Evolutionary conservation across 345 rosid genomes (phyloP).

Genomic region (Ceriops tagal): DNA sequence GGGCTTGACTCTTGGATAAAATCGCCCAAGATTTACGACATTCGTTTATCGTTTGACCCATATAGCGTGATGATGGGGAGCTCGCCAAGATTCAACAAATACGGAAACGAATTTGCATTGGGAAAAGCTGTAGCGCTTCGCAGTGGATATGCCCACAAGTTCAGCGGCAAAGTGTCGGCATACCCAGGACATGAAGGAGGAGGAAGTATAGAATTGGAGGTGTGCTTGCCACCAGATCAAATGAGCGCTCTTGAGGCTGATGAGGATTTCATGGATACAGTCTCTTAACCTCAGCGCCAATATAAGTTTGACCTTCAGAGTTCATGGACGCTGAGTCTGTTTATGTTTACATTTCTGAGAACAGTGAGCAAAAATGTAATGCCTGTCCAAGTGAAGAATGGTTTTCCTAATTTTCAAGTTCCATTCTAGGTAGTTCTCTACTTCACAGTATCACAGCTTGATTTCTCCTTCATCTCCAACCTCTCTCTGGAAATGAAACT

Average conservation of each 20-base stretch:
- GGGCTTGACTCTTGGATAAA: conserved; percentile 44
- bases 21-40: conserved; percentile 39
- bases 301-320: too few relatives aligned
- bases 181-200: conserved; percentile 69
- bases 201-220: conserved; percentile 65
- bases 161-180: conserved; percentile 58
- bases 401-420: too few relatives aligned
- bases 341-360: too few relatives aligned
- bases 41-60: conserved; percentile 46
- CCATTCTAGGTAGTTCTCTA: background rate
- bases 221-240: conserved; percentile 50
- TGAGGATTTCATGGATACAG: conserved; percentile 43
- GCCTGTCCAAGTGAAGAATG: too few relatives aligned
- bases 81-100: conserved; percentile 75
- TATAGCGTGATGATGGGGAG: conserved; percentile 69
- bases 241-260: conserved; percentile 64
- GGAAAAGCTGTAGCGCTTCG: conserved; percentile 70
- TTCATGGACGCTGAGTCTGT: too few relatives aligned
- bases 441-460: background rate
- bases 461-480: background rate
- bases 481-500: background rate
- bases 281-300: conserved; percentile 11
- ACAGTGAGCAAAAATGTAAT: too few relatives aligned
- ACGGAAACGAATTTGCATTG: conserved; percentile 71
- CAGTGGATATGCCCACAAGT: conserved; percentile 69